Evolutionary conservation across 1,284 basidiomycete species (phyloP).

Genomic region (Phellinidium pouzarii): DNA sequence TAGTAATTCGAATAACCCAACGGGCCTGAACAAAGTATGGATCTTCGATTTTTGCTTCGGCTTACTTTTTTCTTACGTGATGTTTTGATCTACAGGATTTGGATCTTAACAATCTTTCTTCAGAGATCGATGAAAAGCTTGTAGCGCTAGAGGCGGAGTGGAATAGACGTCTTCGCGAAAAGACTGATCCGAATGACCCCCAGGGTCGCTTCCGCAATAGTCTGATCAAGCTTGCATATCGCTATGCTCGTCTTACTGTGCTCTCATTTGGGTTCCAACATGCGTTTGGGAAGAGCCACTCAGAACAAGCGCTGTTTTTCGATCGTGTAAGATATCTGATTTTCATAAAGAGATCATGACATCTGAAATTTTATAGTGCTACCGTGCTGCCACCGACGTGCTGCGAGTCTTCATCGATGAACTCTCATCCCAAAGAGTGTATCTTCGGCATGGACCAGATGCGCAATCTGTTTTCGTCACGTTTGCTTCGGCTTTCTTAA

Average conservation of each 20-base stretch:
- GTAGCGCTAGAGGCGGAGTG: conserved; percentile 47
- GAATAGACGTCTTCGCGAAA: conserved; percentile 40
- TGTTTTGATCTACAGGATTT: conserved; percentile 35
- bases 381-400: conserved; percentile 43
- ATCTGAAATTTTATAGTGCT: conserved; percentile 18
- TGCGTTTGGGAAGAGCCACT: conserved; percentile 50
- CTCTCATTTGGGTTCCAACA: conserved; percentile 75
- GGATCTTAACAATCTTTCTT: conserved; percentile 58
- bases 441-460: conserved; percentile 72
- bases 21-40: conserved; percentile 61
- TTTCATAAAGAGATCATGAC: not conserved
- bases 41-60: not conserved
- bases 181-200: conserved; percentile 43
- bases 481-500: conserved; percentile 74
- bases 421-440: conserved; percentile 46
- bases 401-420: conserved; percentile 58
- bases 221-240: conserved; percentile 56
- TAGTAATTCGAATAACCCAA: conserved; percentile 66
- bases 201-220: conserved; percentile 57
- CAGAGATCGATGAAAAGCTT: conserved; percentile 59
- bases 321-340: conserved; percentile 43
- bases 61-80: not conserved
- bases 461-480: conserved; percentile 80
- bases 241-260: conserved; percentile 61
- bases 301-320: conserved; percentile 58